phyloP scores from a whole-genome alignment of 1,284 basidiomycete species.

The Ustilago bromivora region DNA sequence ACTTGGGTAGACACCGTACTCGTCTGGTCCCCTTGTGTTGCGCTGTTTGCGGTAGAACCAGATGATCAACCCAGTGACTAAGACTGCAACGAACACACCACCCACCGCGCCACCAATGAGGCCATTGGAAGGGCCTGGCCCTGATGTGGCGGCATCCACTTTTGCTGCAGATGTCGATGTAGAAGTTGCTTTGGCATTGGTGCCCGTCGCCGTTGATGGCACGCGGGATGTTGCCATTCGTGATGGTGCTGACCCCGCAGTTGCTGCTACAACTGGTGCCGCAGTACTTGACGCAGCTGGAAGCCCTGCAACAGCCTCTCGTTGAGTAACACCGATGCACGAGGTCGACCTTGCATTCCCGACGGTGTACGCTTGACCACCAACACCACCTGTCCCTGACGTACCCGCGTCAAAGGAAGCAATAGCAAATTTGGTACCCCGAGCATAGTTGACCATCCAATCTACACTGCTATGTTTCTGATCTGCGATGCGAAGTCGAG shows the following conservation, averaged over 20 bases:
- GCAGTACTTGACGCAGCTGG: conserved; percentile 34
- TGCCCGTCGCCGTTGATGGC: background rate
- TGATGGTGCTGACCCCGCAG: conserved; percentile 13
- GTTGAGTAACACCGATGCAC: conserved; percentile 20
- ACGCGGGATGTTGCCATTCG: conserved; percentile 30
- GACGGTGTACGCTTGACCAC: conserved; percentile 32
- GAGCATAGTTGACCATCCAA: conserved; percentile 48
- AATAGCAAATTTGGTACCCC: conserved; percentile 44
- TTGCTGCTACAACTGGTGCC: conserved; percentile 7
- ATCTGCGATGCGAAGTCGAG: conserved; percentile 23
- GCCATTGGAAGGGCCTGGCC: conserved; percentile 16
- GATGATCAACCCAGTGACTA: conserved; percentile 15
- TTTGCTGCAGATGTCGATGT: conserved; percentile 15
- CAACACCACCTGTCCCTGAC: conserved; percentile 44
- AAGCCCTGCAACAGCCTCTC: conserved; percentile 28
- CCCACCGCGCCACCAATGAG: conserved; percentile 36
- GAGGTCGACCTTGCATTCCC: conserved; percentile 21
- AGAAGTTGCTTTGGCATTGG: conserved; percentile 13
- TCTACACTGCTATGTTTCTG: conserved; percentile 21
- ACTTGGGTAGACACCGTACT: conserved; percentile 38
- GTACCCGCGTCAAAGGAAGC: conserved; percentile 39
- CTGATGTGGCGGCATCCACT: conserved; percentile 6
- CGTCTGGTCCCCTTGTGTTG: conserved; percentile 28
- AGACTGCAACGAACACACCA: conserved; percentile 28
- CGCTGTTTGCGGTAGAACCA: conserved; percentile 20